Conservation (phyloP, 768 basidiomycete genomes). For the Royoungia palumana region DNA sequence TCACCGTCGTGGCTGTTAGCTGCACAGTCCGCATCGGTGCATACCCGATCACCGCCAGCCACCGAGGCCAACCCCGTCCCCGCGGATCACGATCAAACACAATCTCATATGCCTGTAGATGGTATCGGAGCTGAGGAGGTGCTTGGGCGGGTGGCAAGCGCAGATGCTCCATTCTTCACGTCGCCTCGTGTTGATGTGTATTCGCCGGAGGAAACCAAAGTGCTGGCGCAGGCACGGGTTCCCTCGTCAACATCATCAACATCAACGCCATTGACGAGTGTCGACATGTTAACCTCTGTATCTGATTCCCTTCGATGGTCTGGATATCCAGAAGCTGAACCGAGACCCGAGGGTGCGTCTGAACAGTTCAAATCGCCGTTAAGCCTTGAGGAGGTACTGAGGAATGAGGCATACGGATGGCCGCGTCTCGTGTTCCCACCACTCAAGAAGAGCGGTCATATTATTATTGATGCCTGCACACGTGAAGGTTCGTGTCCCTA, state of each 20-base stretch:
- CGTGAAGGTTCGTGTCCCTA: slow-evolving; percentile 53
- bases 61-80: slow-evolving; percentile 19
- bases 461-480: slow-evolving; percentile 87
- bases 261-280: slow-evolving; percentile 15
- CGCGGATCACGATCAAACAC: slow-evolving; percentile 17
- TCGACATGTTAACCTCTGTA: slow-evolving; percentile 7
- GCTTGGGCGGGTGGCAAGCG: slow-evolving; percentile 15
- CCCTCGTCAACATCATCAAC: slow-evolving; percentile 3
- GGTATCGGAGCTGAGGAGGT: slow-evolving; percentile 13
- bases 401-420: slow-evolving; percentile 81
- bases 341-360: slow-evolving; percentile 1
- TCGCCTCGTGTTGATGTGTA: slow-evolving; percentile 26
- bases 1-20: slow-evolving; percentile 22
- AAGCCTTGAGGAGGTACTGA: slow-evolving; percentile 52
- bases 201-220: slow-evolving; percentile 10
- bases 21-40: slow-evolving; percentile 5
- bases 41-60: slow-evolving; percentile 14
- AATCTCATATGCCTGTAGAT: slow-evolving; percentile 17
- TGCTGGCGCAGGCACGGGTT: slow-evolving; percentile 12
- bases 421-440: slow-evolving; percentile 92
- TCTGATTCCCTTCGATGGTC: not conserved
- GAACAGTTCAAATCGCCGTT: slow-evolving; percentile 17
- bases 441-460: slow-evolving; percentile 85
- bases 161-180: slow-evolving; percentile 17
- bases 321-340: slow-evolving; percentile 1